Base-by-base conservation (phyloP, 106 monocot genomes). In the Agapanthus africanus region DNA sequence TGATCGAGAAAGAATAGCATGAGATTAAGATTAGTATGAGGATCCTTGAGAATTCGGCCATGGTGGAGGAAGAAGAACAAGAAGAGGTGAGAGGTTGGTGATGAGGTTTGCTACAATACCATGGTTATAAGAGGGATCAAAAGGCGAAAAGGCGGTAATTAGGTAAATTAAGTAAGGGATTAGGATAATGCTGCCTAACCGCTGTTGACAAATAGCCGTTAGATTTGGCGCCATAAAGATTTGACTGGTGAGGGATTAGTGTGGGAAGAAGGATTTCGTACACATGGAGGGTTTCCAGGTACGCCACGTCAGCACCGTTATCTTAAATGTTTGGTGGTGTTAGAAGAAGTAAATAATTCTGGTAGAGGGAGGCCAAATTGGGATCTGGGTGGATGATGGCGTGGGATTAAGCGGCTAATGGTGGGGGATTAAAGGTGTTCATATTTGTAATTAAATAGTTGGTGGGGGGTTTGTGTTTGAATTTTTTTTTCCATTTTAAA, bases 191-290 rank as follows among this genome's bases (percentile, higher is more conserved):
- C 69, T 65, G 75, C 85, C 85, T 81, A 85, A 85, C 75, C 72
- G 72, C 68, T 62, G 70, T 76, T 78, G 78, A 85, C 66, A 68
- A 54, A 46, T 14, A 51, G 60, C 78, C 81, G 81, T 81, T 75
- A 68, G 19, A 59, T 77, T 77, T 76, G 75, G 79, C 76, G 74
- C 65, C 73, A 3, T 16, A 34, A 35, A 28, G 5, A 25, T 38
- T 38, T 68, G 68, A 50, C 42, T 66, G 31, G 27, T 27, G 32
- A 15, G 37, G 27, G 60, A 31, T 59, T 4, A 33, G 67, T 71
- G 56, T 81, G 57, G 69, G 52, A 2, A 15, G 15, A 30, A 13
- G 10, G 32, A 32, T 1, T 27, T 65, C 11, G 33, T 13, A 35
- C 54, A 67, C 30, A 26, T 67, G 67, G 46, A 32, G 18, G 65